Evolutionary conservation across 2,329 filamentous ascomycete genomes (phyloP), one percentile per base, ranked within the genome.

Genomic region (Ciborinia camelliae): DNA sequence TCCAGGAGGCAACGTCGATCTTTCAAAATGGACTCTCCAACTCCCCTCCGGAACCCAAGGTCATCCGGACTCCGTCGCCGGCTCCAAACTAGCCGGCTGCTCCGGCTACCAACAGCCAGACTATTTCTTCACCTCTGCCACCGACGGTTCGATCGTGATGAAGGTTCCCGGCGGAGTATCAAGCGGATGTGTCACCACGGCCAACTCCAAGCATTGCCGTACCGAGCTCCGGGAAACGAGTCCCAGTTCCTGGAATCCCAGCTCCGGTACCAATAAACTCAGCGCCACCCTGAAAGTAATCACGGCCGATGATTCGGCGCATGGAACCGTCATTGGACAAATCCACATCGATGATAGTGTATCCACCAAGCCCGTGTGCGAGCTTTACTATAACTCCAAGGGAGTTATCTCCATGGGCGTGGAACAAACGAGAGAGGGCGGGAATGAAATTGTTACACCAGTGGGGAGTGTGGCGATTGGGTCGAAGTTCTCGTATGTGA

Each of bases 191-290:
- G 77, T 79, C 9, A 79, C 74, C 2, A 80, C 78, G 0, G 66
- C 73, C 1, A 74, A 78, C 71, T 79, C 77, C 69, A 64, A 75
- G 53, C 78, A 80, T 67, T 80, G 78, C 68, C 78, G 77, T 35
- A 78, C 76, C 12, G 78, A 80, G 68, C 71, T 80, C 15, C 77
- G 77, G 23, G 78, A 80, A 71, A 64, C 60, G 20, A 70, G 59
- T 37, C 77, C 76, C 1, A 71, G 58, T 3, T 72, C 66, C 57
- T 75, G 77, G 77, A 70, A 73, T 51, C 76, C 77, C 9, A 74
- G 71, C 14, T 69, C 65, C n/a, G 57, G 64, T 4, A 69, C 67
- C n/a, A 79, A 78, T 66, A 68, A 70, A 3, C 70, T 79, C n/a
- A 74, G 66, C 23, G 76, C 71, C 2, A 69, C 69, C 0, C 69